Evolutionary conservation across 2,329 filamentous ascomycete species (phyloP).

Genomic region (Triangularia verruculosa): DNA sequence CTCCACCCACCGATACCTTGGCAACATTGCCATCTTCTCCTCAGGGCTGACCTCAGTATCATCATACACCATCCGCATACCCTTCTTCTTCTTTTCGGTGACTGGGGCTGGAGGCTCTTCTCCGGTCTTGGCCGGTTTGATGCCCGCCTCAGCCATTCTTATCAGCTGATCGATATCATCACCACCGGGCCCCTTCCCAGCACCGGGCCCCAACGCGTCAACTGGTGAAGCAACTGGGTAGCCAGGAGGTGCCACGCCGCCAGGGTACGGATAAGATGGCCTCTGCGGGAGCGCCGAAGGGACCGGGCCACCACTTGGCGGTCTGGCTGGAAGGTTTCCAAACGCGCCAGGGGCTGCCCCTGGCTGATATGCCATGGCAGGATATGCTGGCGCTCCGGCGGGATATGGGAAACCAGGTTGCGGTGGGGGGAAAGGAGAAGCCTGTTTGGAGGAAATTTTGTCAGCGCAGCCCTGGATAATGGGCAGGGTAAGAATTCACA

Average conservation of each 20-base stretch:
- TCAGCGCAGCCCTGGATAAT: neutral
- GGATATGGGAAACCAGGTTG: slow-evolving; percentile 33
- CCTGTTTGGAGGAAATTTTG: slow-evolving; percentile 28
- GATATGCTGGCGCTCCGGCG: slow-evolving; percentile 17
- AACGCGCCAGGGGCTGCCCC: slow-evolving; percentile 39
- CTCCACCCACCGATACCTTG: slow-evolving; percentile 60
- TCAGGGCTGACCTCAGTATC: slow-evolving; percentile 79
- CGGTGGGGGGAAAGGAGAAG: slow-evolving; percentile 44
- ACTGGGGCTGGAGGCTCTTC: slow-evolving; percentile 55
- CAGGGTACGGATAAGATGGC: slow-evolving; percentile 32
- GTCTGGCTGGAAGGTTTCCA: slow-evolving; percentile 45
- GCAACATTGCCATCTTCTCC: slow-evolving; percentile 79
- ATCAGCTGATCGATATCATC: slow-evolving; percentile 66
- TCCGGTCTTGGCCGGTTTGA: slow-evolving; percentile 51
- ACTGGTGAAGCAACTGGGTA: slow-evolving; percentile 34
- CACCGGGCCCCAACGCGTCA: slow-evolving; percentile 47
- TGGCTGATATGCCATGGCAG: slow-evolving; percentile 28
- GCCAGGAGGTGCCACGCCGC: slow-evolving; percentile 31
- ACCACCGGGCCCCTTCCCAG: slow-evolving; percentile 36
- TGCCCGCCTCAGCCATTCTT: slow-evolving; percentile 61
- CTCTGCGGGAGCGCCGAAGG: slow-evolving; percentile 30
- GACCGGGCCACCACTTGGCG: slow-evolving; percentile 36
- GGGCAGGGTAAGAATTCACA: slow-evolving; percentile 34
- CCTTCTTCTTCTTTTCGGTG: slow-evolving; percentile 55
- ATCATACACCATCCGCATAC: slow-evolving; percentile 72